Base-by-base conservation (phyloP, 2,329 filamentous ascomycete genomes). In the Neophaeococcomyces aloes region DNA sequence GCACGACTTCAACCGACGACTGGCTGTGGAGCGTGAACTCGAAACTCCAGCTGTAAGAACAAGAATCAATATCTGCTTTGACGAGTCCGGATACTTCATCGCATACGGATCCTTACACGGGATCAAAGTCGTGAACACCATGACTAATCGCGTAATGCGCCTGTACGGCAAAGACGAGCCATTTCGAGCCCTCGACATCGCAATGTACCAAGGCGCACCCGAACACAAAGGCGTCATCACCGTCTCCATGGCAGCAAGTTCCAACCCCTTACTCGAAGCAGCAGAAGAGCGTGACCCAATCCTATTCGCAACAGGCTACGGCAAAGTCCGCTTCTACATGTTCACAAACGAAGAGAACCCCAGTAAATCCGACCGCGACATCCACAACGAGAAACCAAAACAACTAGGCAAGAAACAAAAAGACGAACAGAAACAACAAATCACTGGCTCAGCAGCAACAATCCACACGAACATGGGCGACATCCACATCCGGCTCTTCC, bases 271-370 rank as follows among this genome's bases (percentile, higher is more conserved):
- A 1, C 74, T 98, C 2, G 85, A 91, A 58, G 88, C 95, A 68
- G 86, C 91, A 1, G 89, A 95, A 64, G 78, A 79, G 15, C 76
- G 88, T 48, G 91, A 98, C 59, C 88, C 93, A 0, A 89, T 96
- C 58, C 70, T 98, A 6, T 75, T 93, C 34, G 74, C 77, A 7
- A 96, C 91, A 0, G 89, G 81, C 0, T 81, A 84, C 35, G 83
- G 81, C 50, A 96, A 94, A 65, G 77, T 83, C 21, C 83, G 93
- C 31, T 98, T 98, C 67, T 98, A 95, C 72, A 87, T 96, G 79
- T 98, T 95, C 64, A 94, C 86, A 29, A 94, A 95, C 61, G 84
- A 94, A 30, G 76, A 81, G 29, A 83, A 86, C 18, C 74, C 91
- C 40, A 82, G 80, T 53, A 94, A 89, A 62, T 82, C 83, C 6